These are phyloP conservation scores for Alternaria sp. DNA, from an alignment of 2,329 filamentous ascomycete genomes.

Conservation along the genomic window DNA sequence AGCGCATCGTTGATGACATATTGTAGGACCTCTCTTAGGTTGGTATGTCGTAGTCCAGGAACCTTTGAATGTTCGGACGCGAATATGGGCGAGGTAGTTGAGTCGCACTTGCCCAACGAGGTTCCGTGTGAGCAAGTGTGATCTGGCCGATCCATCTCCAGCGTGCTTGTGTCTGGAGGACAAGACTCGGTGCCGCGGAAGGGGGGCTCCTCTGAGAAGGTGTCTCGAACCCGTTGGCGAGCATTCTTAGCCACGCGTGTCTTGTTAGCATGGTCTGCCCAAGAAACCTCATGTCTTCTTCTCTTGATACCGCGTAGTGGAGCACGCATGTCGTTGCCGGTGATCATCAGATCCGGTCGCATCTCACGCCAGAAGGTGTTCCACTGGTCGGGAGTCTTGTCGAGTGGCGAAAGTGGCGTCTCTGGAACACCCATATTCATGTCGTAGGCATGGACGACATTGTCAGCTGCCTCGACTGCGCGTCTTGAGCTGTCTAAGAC, in stretches of 20 bases:
- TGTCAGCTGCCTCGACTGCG: slow-evolving; percentile 77
- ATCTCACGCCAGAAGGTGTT: slow-evolving; percentile 47
- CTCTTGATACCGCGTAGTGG: slow-evolving; percentile 56
- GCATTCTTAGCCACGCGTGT: slow-evolving; percentile 37
- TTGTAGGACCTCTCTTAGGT: slow-evolving; percentile 60
- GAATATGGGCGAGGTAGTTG: slow-evolving; percentile 44
- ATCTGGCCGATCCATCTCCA: slow-evolving; percentile 32
- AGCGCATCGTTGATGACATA: slow-evolving; percentile 62
- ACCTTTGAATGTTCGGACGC: slow-evolving; percentile 53
- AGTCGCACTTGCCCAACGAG: slow-evolving; percentile 35
- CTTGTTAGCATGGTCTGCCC: slow-evolving; percentile 35
- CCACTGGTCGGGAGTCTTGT: slow-evolving; percentile 41
- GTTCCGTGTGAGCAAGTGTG: slow-evolving; percentile 35
- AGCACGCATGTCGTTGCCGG: slow-evolving; percentile 53
- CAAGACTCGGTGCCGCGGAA: slow-evolving; percentile 30
- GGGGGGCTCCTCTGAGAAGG: slow-evolving; percentile 44
- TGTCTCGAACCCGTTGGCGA: slow-evolving; percentile 40
- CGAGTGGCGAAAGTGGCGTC: slow-evolving; percentile 60
- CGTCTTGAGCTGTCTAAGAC: slow-evolving; percentile 70
- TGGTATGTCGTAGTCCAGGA: slow-evolving; percentile 58
- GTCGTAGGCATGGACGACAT: slow-evolving; percentile 78
- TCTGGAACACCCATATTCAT: slow-evolving; percentile 79
- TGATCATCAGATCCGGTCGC: slow-evolving; percentile 56
- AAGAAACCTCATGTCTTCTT: slow-evolving; percentile 51
- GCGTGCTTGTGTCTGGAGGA: slow-evolving; percentile 20